These are phyloP conservation scores for Saprolegnia diclina DNA, from an alignment of 352 stramenopile species.

Conservation along the genomic window DNA sequence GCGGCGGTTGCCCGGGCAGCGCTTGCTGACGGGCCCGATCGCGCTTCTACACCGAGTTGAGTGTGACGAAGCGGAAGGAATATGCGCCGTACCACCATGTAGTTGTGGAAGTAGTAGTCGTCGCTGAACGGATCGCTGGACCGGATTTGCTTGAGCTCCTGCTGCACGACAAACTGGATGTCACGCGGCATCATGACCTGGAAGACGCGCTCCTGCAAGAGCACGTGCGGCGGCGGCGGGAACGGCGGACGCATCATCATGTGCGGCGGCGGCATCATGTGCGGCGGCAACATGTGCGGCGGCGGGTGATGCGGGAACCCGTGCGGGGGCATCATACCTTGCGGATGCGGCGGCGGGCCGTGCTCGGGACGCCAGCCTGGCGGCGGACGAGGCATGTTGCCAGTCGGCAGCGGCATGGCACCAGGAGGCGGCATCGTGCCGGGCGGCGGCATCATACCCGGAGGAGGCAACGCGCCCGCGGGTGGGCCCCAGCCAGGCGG, in stretches of 20 bases:
- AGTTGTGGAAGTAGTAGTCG: slow-evolving; percentile 87
- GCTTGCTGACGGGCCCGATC: slow-evolving; percentile 34
- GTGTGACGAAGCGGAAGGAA: not conserved
- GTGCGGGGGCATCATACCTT: slow-evolving; percentile 14
- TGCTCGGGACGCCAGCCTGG: not conserved
- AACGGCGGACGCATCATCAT: slow-evolving; percentile 29
- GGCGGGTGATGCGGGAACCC: slow-evolving; percentile 29
- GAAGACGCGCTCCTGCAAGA: slow-evolving; percentile 34
- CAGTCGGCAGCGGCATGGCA: not conserved
- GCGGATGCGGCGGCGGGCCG: slow-evolving; percentile 16
- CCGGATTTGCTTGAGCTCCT: slow-evolving; percentile 81
- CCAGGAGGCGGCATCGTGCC: slow-evolving; percentile 17
- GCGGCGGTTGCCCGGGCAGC: not conserved
- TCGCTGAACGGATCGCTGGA: slow-evolving; percentile 84
- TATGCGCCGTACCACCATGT: slow-evolving; percentile 23
- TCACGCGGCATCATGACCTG: slow-evolving; percentile 85
- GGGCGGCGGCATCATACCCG: slow-evolving; percentile 39
- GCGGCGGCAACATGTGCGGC: slow-evolving; percentile 11
- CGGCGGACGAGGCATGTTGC: not conserved
- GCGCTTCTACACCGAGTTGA: slow-evolving; percentile 50
- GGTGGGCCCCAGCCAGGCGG: slow-evolving; percentile 31
- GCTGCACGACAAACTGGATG: slow-evolving; percentile 80
- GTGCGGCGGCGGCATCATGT: slow-evolving; percentile 16
- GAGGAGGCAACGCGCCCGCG: slow-evolving; percentile 29
- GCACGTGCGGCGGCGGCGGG: slow-evolving; percentile 12